Evolutionary conservation across 129 eudicot species (phyloP).

Genomic region (Flaveria brownii): DNA sequence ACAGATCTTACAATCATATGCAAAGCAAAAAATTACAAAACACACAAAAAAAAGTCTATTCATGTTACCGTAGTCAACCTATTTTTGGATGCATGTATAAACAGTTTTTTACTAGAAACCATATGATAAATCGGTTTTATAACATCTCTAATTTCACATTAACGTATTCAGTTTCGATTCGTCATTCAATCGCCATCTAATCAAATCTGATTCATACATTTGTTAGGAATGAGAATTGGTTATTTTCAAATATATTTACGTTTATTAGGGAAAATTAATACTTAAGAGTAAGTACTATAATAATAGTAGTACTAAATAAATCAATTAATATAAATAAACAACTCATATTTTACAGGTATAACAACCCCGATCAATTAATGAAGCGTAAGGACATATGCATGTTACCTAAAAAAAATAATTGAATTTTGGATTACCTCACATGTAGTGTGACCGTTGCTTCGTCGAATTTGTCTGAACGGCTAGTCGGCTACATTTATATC

Average conservation of each 20-base stretch:
- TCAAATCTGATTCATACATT: background rate
- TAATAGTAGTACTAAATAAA: background rate
- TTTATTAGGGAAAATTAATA: no score
- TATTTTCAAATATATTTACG: no score
- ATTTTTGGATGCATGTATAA: no score
- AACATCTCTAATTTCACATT: background rate
- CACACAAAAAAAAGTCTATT: no score
- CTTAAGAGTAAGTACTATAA: background rate
- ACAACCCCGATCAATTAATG: background rate
- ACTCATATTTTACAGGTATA: background rate
- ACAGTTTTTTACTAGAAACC: no score
- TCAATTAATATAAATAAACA: background rate
- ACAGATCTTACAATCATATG: no score
- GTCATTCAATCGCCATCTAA: background rate
- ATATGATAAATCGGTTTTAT: background rate
- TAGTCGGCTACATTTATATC: background rate
- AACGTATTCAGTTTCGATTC: background rate
- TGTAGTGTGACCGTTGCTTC: slow-evolving; percentile 31
- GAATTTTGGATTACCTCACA: slow-evolving; percentile 6
- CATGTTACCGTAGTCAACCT: no score
- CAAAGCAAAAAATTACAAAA: no score
- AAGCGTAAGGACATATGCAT: slow-evolving; percentile 25
- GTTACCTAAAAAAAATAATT: slow-evolving; percentile 25
- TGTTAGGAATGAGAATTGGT: background rate
- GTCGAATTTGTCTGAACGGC: slow-evolving; percentile 13